Evolutionary conservation across 352 stramenopile genomes (phyloP).

Genomic region (Saprolegnia parasitica): DNA sequence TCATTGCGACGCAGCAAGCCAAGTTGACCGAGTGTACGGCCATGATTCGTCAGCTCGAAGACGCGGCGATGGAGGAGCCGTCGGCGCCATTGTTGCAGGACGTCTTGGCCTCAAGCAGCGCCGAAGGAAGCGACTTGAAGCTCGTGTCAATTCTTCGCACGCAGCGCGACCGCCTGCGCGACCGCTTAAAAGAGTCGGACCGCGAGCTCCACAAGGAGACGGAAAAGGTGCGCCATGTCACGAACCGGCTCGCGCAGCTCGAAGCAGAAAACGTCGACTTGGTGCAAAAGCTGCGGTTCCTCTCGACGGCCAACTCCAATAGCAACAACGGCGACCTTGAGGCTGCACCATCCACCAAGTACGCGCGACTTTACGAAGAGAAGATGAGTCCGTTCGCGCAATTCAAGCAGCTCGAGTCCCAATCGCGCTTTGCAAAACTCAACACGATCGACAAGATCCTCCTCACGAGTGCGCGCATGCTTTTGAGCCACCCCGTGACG

Average conservation of each 20-base stretch:
- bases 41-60: conserved; percentile 17
- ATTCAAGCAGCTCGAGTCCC: conserved; percentile 87
- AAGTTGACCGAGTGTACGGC: conserved; percentile 26
- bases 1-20: conserved; percentile 41
- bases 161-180: conserved; percentile 74
- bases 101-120: conserved; percentile 15
- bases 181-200: conserved; percentile 57
- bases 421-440: conserved; percentile 86
- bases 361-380: conserved; percentile 73
- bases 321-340: conserved; percentile 56
- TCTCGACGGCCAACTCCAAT: conserved; percentile 35
- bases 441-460: conserved; percentile 89
- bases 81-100: conserved; percentile 15
- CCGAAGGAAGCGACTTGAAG: conserved; percentile 47
- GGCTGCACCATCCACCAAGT: conserved; percentile 2
- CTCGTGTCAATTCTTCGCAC: conserved; percentile 81
- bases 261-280: conserved; percentile 89
- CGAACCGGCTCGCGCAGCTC: conserved; percentile 69
- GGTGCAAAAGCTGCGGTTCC: conserved; percentile 86
- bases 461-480: conserved; percentile 77
- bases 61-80: conserved; percentile 54
- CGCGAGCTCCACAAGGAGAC: conserved; percentile 1
- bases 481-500: conserved; percentile 76
- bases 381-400: conserved; percentile 90
- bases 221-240: conserved; percentile 55